Base-by-base conservation (phyloP, 768 basidiomycete genomes). In the Amanita pallidorosea region DNA sequence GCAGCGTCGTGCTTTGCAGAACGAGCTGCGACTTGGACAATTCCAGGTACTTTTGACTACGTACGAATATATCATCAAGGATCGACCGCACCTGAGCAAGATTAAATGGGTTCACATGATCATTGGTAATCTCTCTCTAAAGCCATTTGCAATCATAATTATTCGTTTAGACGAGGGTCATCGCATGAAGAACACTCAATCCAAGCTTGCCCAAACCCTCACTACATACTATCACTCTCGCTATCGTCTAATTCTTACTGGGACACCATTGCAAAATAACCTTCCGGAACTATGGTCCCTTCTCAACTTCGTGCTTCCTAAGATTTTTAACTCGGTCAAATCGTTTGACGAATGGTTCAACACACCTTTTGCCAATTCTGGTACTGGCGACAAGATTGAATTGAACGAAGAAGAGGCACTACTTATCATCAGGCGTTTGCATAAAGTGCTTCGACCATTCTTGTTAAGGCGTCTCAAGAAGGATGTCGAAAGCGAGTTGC, bases 301-400 rank as follows among this genome's bases (percentile, higher is more conserved):
- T 42, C 83, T 97, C 61, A 97, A 97, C 65, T 97, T 97, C 63
- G 92, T 87, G 31, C 75, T 92, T 5, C 91, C 91, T 12, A 92
- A 89, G 68, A 82, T 98, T 63, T 98, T 99, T 77, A 98, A 97
- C 71, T 98, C 95, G 0, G 93, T 96, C 54, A 95, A 97, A 65
- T 95, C 93, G 18, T 98, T 99, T 64, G 96, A 98, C 60, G 96
- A 98, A 62, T 99, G 96, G 96, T 99, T 98, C 77, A 98, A 97
- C 70, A 96, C 95, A 1, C 96, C 96, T 0, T 99, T 99, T 57
- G 95, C 96, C 53, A 97, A 91, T 67, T 91, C 93, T n/a, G 95
- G 95, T 27, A 88, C 89, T 0, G 86, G 88, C 7, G 96, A 99
- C 70, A 96, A 95, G 79, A 95, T 98, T 63, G 93, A 96, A 73